A percentile compares a stretch with the other conserved stretches of the same genome.
phyloP scores from a whole-genome alignment of 176 grass and related monocot species.

The Bonia amplexicaulis region DNA sequence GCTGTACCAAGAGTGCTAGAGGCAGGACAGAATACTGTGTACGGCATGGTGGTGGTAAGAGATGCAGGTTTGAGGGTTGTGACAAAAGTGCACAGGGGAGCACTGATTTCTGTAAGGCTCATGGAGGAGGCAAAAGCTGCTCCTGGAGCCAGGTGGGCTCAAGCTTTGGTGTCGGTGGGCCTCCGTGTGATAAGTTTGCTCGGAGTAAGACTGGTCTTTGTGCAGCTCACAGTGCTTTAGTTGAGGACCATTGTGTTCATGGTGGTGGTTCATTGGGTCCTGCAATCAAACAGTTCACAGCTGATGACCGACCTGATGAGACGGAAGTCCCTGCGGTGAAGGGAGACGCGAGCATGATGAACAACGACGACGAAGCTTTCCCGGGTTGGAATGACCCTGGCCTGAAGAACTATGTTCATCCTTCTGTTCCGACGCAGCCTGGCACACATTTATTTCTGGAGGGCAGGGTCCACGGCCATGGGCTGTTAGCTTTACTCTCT shows the following conservation, averaged over 20 bases:
- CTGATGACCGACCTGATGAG: background rate
- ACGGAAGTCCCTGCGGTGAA: background rate
- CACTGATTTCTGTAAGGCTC: constrained; percentile 62
- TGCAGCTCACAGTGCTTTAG: constrained; percentile 45
- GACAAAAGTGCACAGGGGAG: constrained; percentile 64
- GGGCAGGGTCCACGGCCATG: constrained; percentile 71
- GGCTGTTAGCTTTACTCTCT: constrained; percentile 54
- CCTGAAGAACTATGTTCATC: background rate
- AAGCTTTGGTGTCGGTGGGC: constrained; percentile 20
- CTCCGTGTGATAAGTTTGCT: constrained; percentile 50
- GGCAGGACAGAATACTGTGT: constrained; percentile 62
- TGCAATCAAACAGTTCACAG: background rate
- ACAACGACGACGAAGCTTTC: background rate
- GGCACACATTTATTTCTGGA: constrained; percentile 29
- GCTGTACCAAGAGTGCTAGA: constrained; percentile 71
- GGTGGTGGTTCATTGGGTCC: constrained; percentile 42
- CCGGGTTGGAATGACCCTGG: background rate
- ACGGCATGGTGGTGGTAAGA: constrained; percentile 70
- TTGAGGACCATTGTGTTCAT: constrained; percentile 49
- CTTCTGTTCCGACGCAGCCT: background rate
- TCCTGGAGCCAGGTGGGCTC: constrained; percentile 38
- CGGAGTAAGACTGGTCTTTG: constrained; percentile 59
- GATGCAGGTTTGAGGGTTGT: constrained; percentile 48
- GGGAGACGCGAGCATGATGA: constrained; percentile 14
- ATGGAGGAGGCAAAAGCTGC: constrained; percentile 63